Conservation (phyloP, 495 filamentous ascomycete genomes). For the Margaritispora aquatica region DNA sequence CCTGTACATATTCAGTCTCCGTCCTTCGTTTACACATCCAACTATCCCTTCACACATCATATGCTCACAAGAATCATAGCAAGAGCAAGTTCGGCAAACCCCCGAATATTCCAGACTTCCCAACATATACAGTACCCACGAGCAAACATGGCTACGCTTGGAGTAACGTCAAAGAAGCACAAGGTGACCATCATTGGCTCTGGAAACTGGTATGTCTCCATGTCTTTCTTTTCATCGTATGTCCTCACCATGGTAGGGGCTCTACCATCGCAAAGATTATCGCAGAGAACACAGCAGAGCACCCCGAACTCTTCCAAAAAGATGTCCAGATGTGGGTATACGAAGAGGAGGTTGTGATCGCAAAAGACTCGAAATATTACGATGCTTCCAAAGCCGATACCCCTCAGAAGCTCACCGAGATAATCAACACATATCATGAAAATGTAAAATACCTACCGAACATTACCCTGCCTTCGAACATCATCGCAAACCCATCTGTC, state of each 20-base stretch:
- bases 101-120: conserved; percentile 10
- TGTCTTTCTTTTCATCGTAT: not conserved
- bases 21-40: not conserved
- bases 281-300: conserved; percentile 77
- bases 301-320: conserved; percentile 75
- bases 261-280: conserved; percentile 96
- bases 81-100: conserved; percentile 6
- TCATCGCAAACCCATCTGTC: conserved; percentile 86
- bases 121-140: conserved; percentile 5
- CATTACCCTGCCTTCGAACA: conserved; percentile 75
- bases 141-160: conserved; percentile 31
- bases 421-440: conserved; percentile 92
- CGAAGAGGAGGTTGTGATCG: conserved; percentile 75
- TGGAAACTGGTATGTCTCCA: conserved; percentile 73
- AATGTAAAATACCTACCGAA: conserved; percentile 95
- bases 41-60: not conserved
- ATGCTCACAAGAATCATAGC: conserved; percentile 12
- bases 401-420: conserved; percentile 75
- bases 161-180: conserved; percentile 58
- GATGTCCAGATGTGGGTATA: conserved; percentile 98
- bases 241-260: conserved; percentile 51
- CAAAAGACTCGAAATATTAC: conserved; percentile 58
- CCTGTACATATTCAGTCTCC: no score
- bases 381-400: conserved; percentile 34
- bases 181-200: conserved; percentile 93